phyloP scores from a whole-genome alignment of 2,329 filamentous ascomycete species.

The Elsinoe fawcettii region DNA sequence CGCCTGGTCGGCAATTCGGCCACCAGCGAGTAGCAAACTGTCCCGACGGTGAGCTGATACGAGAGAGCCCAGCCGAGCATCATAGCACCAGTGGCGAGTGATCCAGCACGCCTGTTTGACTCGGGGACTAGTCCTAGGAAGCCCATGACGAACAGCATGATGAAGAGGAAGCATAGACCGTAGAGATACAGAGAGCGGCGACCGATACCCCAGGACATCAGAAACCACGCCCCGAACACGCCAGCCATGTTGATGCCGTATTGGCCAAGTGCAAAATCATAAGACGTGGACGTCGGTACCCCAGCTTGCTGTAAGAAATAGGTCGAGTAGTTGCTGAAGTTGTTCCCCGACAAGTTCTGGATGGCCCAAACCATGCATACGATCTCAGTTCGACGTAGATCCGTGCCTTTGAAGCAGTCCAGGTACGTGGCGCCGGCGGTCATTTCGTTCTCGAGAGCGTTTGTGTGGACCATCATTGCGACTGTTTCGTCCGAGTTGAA shows the following conservation, averaged over 20 bases:
- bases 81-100: conserved; percentile 73
- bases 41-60: conserved; percentile 82
- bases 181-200: conserved; percentile 69
- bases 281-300: conserved; percentile 35
- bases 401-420: conserved; percentile 76
- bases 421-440: conserved; percentile 65
- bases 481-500: conserved; percentile 79
- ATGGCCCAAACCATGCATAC: conserved; percentile 48
- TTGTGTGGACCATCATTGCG: conserved; percentile 89
- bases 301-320: conserved; percentile 45
- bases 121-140: conserved; percentile 69
- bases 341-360: conserved; percentile 41
- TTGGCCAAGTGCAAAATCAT: conserved; percentile 47
- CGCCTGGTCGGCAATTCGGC: conserved; percentile 74
- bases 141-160: conserved; percentile 74
- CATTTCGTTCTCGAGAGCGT: conserved; percentile 67
- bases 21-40: conserved; percentile 83
- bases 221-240: conserved; percentile 71
- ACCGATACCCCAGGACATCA: conserved; percentile 63
- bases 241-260: conserved; percentile 68
- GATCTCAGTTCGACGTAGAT: conserved; percentile 71
- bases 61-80: conserved; percentile 76
- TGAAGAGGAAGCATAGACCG: conserved; percentile 63
- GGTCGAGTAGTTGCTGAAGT: conserved; percentile 41
- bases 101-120: conserved; percentile 49